Evolutionary conservation across 768 basidiomycete genomes (phyloP), one percentile per base, ranked within the genome.

Genomic region (Phylloporus arenicola): DNA sequence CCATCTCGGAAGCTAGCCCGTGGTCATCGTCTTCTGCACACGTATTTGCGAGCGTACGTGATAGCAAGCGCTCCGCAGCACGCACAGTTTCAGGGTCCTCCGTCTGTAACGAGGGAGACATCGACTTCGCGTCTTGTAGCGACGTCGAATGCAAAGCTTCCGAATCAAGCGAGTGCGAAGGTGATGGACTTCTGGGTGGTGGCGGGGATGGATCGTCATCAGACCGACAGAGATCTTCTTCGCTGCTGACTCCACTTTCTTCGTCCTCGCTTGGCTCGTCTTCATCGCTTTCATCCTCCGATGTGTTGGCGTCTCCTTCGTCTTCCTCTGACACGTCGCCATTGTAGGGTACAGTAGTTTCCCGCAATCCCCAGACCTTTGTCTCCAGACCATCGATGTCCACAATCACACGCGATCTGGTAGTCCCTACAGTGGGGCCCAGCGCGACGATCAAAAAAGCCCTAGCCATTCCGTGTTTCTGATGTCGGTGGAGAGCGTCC

Each of bases 321-420:
- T 38, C 33, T 20, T 43, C 33, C 10, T 45, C 45, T 10, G 38
- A 37, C 9, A 25, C 40, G 13, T 30, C 31, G 70, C 54, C 20
- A 31, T 64, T 22, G 16, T 39, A 4, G 2, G 22, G n/a, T 14
- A 17, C 6, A n/a, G 43, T 13, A 5, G 57, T 54, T 24, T 53
- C 48, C 29, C 56, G 53, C 20, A 58, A 34, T 17, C 64, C 67
- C 67, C 66, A 68, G 3, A 64, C 51, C 24, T 52, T 80, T 16
- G 73, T 71, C 50, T 85, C 80, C 8, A 89, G 61, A 0, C 82
- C 83, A 61, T 88, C 80, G 3, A 90, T 71, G 0, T 74, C 83
- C 16, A 84, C 70, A 14, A 88, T 63, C 1, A 88, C 76, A 53
- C 75, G 75, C 1, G 83, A 73, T 55, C 77, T 84, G 3, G 86